phyloP scores from a whole-genome alignment of 2,329 filamentous ascomycete genomes.

The Magnaporthiopsis incrustans region DNA sequence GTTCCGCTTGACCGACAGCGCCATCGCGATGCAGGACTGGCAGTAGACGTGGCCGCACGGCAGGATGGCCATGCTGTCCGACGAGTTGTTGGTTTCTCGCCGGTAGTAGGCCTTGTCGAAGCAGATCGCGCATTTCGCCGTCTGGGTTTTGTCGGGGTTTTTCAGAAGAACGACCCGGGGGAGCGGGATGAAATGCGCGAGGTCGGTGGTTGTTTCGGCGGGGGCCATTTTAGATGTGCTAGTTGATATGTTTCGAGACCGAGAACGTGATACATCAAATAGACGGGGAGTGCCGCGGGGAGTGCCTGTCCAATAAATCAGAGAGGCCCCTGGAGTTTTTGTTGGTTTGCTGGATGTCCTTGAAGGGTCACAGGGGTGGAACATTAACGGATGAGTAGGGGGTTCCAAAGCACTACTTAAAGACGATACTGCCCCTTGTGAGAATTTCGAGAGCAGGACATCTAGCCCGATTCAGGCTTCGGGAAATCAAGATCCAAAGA shows the following conservation, averaged over 20 bases:
- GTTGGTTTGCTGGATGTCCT: no score
- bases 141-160: neutral
- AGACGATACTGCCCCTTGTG: neutral
- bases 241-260: no score
- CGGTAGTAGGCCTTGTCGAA: neutral
- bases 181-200: conserved; percentile 2
- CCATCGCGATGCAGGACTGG: neutral
- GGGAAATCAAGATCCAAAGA: neutral
- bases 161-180: neutral
- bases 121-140: conserved; percentile 3
- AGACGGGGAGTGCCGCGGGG: no score
- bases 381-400: neutral
- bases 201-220: neutral
- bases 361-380: neutral
- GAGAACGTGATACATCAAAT: no score
- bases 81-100: neutral
- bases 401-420: neutral
- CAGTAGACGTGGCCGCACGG: conserved; percentile 7
- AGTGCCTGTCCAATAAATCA: no score
- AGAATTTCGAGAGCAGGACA: neutral
- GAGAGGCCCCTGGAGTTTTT: no score
- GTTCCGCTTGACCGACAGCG: neutral
- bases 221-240: neutral
- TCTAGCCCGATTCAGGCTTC: neutral
- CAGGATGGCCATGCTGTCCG: conserved; percentile 2